A percentile compares a stretch with the other conserved stretches of the same genome.
Evolutionary conservation across 768 basidiomycete genomes (phyloP).

Genomic region (Gymnopilus dilepis): DNA sequence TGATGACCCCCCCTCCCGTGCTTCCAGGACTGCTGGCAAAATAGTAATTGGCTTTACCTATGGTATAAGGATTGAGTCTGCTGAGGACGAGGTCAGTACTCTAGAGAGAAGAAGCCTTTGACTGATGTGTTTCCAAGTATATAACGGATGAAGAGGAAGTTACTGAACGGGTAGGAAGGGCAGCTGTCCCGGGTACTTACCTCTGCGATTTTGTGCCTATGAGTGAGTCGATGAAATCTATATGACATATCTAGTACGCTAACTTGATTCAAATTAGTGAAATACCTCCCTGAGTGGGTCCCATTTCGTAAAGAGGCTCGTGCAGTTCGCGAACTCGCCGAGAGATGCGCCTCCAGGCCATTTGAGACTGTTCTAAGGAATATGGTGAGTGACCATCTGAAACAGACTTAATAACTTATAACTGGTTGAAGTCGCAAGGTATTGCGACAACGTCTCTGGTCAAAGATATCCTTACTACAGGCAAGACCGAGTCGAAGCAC

Average conservation of each 20-base stretch:
- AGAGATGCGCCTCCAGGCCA: neutral
- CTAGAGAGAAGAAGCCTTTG: neutral
- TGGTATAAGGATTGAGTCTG: slow-evolving; percentile 2
- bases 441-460: neutral
- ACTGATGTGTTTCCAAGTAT: slow-evolving; percentile 25
- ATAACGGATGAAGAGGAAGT: slow-evolving; percentile 32
- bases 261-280: neutral
- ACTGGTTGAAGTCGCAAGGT: neutral
- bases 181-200: slow-evolving; percentile 7
- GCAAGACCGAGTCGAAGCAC: neutral
- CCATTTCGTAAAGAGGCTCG: slow-evolving; percentile 4
- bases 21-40: neutral
- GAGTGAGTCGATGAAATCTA: neutral
- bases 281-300: slow-evolving; percentile 6
- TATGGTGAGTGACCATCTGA: neutral
- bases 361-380: neutral
- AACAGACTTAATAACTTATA: neutral
- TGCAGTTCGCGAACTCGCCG: neutral
- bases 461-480: neutral
- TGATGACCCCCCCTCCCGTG: neutral
- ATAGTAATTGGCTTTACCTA: slow-evolving; percentile 6
- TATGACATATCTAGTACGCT: neutral
- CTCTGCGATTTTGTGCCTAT: slow-evolving; percentile 10
- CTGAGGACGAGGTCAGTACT: slow-evolving; percentile 2
- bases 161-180: neutral